Evolutionary conservation across 108 stramenopile species (phyloP).

Genomic region (Schizochytrium sp.): DNA sequence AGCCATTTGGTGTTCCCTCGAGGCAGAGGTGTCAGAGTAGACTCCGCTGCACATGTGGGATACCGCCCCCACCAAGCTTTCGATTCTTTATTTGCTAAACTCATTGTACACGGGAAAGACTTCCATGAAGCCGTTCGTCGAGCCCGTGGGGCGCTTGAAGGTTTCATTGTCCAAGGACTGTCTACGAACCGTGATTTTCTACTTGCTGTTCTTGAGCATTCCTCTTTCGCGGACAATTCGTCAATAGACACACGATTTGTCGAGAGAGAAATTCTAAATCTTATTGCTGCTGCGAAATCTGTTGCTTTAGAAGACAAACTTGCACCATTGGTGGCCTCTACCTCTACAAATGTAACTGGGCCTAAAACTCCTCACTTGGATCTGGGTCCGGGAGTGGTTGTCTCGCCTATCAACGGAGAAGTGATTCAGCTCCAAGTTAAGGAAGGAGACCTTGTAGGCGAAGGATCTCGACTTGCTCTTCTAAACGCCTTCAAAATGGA

Average conservation of each 20-base stretch:
- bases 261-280: slow-evolving; percentile 62
- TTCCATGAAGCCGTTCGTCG: slow-evolving; percentile 86
- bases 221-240: slow-evolving; percentile 80
- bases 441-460: slow-evolving; percentile 85
- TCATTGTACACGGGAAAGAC: slow-evolving; percentile 86
- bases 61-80: slow-evolving; percentile 78
- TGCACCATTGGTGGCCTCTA: slow-evolving; percentile 78
- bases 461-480: slow-evolving; percentile 88
- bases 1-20: slow-evolving; percentile 87
- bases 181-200: slow-evolving; percentile 89
- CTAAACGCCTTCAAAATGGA: slow-evolving; percentile 98
- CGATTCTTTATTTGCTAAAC: slow-evolving; percentile 93
- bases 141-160: slow-evolving; percentile 85
- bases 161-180: slow-evolving; percentile 93
- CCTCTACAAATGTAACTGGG: not conserved
- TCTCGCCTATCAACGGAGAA: slow-evolving; percentile 95
- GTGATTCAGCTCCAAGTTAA: slow-evolving; percentile 90
- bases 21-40: slow-evolving; percentile 93
- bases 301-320: slow-evolving; percentile 82
- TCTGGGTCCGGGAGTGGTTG: slow-evolving; percentile 75
- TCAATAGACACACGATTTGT: slow-evolving; percentile 92
- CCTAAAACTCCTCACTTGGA: not conserved
- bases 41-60: slow-evolving; percentile 73
- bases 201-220: slow-evolving; percentile 86
- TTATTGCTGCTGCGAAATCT: not conserved